Conservation (phyloP, 441 rosid species). For the Populus tomentosa region DNA sequence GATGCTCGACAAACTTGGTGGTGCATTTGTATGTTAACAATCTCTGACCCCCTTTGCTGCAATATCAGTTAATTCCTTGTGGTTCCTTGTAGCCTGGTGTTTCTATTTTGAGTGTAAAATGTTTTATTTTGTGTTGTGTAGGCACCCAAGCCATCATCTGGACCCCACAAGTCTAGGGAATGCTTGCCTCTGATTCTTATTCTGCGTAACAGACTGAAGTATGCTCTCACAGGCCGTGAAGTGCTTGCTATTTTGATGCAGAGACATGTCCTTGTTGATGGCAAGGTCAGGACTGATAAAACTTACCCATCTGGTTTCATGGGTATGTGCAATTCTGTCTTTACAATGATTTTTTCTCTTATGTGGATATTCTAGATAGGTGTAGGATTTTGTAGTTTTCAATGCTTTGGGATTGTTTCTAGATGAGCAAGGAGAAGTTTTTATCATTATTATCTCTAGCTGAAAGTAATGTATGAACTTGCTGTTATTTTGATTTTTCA, state of each 20-base stretch:
- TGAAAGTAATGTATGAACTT: too few relatives aligned
- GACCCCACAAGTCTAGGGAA: constrained; percentile 79
- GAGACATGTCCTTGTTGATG: constrained; percentile 56
- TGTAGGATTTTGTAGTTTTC: too few relatives aligned
- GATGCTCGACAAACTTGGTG: constrained; percentile 55
- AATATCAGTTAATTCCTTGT: not conserved
- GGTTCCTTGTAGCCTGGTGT: not conserved
- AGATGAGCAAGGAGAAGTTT: too few relatives aligned
- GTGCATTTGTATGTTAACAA: constrained; percentile 50
- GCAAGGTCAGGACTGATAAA: constrained; percentile 70
- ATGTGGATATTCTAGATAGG: too few relatives aligned
- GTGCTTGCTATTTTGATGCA: not conserved
- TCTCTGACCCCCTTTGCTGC: constrained; percentile 1
- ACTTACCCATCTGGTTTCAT: constrained; percentile 49
- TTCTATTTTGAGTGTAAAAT: not conserved
- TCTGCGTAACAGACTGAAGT: constrained; percentile 47
- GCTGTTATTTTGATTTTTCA: too few relatives aligned
- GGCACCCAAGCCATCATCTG: constrained; percentile 40
- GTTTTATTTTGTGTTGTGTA: not conserved
- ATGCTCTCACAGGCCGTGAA: not conserved
- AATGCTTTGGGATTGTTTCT: too few relatives aligned
- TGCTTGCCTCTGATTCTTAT: constrained; percentile 68
- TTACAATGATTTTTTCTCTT: not conserved
- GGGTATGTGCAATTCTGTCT: not conserved
- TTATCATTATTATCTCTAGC: too few relatives aligned